These are phyloP conservation scores for Fusarium concolor DNA, from an alignment of 2,329 filamentous ascomycete genomes.

Conservation along the genomic window DNA sequence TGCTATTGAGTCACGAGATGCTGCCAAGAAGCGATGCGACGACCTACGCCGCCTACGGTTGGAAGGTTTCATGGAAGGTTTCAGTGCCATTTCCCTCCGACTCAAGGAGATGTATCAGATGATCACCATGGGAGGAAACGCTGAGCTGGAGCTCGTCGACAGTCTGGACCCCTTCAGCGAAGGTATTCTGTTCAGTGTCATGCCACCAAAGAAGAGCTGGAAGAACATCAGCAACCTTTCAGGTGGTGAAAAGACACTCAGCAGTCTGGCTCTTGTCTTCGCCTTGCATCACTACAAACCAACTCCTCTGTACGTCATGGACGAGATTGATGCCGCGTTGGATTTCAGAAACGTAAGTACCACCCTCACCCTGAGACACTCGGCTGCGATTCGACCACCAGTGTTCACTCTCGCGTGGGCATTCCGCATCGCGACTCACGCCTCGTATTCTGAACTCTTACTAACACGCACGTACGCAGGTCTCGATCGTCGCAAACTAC, in stretches of 20 bases:
- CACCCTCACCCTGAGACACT: slow-evolving; percentile 40
- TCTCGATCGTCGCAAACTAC: slow-evolving; percentile 97
- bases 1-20: slow-evolving; percentile 82
- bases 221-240: slow-evolving; percentile 98
- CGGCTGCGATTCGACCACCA: slow-evolving; percentile 33
- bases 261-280: slow-evolving; percentile 94
- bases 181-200: slow-evolving; percentile 96
- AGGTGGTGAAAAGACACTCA: slow-evolving; percentile 97
- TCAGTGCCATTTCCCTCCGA: slow-evolving; percentile 90
- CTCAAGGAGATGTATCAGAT: slow-evolving; percentile 99
- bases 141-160: slow-evolving; percentile 96
- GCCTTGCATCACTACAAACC: slow-evolving; percentile 98
- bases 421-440: slow-evolving; percentile 24
- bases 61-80: slow-evolving; percentile 98
- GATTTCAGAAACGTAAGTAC: slow-evolving; percentile 94
- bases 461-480: slow-evolving; percentile 62
- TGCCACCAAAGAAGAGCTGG: slow-evolving; percentile 99
- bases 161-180: slow-evolving; percentile 96
- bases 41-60: slow-evolving; percentile 89
- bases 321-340: slow-evolving; percentile 97
- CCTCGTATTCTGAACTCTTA: slow-evolving; percentile 16
- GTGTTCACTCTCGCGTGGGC: slow-evolving; percentile 23
- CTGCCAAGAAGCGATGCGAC: slow-evolving; percentile 91
- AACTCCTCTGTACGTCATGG: slow-evolving; percentile 98
- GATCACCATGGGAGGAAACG: slow-evolving; percentile 99